These are phyloP conservation scores for Cucurbita argyrosperma DNA, from an alignment of 306 rosid genomes.

Conservation along the genomic window DNA sequence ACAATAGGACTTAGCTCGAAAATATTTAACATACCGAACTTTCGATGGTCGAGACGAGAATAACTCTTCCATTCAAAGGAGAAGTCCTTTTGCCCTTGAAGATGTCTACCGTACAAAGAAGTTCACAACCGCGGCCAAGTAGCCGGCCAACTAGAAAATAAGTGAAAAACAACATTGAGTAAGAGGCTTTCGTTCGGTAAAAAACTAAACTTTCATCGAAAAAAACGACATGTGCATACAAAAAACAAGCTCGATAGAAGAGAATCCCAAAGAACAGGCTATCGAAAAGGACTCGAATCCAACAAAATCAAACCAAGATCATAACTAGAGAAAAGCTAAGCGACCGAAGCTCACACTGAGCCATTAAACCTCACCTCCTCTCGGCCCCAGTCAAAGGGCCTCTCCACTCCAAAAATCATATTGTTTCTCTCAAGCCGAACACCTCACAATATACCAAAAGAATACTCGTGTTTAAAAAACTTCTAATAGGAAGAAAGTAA, in stretches of 20 bases:
- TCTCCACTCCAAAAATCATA: too few relatives aligned
- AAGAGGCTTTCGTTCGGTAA: background rate
- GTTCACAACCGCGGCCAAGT: constrained; percentile 35
- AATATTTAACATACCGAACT: background rate
- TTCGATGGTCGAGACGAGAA: background rate
- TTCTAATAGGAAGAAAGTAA: too few relatives aligned
- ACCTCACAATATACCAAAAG: too few relatives aligned
- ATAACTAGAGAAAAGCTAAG: too few relatives aligned
- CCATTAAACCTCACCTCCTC: too few relatives aligned
- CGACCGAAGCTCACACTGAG: too few relatives aligned
- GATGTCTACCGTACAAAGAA: constrained; percentile 33
- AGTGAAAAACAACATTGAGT: background rate
- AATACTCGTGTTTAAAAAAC: too few relatives aligned
- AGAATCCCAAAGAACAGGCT: background rate
- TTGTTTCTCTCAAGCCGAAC: too few relatives aligned
- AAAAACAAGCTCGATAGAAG: too few relatives aligned
- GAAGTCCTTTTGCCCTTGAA: background rate
- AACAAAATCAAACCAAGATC: background rate
- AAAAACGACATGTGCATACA: background rate
- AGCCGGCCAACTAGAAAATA: constrained; percentile 52
- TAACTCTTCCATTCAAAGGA: background rate
- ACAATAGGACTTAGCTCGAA: background rate
- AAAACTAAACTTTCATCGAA: background rate
- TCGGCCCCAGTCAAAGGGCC: too few relatives aligned
- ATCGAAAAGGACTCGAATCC: background rate